Base-by-base conservation (phyloP, 2,329 filamentous ascomycete species). In the Metarhizium sp. region DNA sequence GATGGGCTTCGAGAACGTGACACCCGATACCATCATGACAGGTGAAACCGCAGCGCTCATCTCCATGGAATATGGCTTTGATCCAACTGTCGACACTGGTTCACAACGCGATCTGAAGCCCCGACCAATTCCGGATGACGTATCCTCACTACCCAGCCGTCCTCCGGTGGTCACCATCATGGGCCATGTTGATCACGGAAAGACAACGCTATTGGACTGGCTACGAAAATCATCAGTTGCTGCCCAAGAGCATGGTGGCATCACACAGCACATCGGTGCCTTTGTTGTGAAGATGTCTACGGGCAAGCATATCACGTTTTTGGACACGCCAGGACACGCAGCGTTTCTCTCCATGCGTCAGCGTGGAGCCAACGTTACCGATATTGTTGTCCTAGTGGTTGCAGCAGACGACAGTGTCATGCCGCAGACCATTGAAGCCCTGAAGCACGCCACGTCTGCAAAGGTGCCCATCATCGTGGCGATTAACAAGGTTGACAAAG, bases 181-280 rank as follows among this genome's bases (percentile, higher is more conserved):
- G 95, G 94, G 94, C 2, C 94, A 99, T 61, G 94, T 99, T 63
- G 95, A 99, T 68, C 94, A 99, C 69, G 94, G 94, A 54, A 99
- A 99, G 75, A 99, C 94, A 0, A 99, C 95, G 0, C 85, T 99
- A 46, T 78, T 99, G 10, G 94, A 99, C 68, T 97, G 86, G 73
- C 77, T 99, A 48, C 88, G 94, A 42, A 95, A 96, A 63, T 94
- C 92, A 1, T 96, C 91, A 6, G 84, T 99, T 47, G 95, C 87
- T 46, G 90, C 90, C 6, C 84, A 87, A 54, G 94, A 99, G 69
- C 92, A 96, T 67, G 94, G 94, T 59, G 94, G 94, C 40, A 99
- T 99, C 67, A 99, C 94, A 0, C 94, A 99, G 69, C 94, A 99
- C 66, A 99, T 99, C 61, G 95, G 94, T 70, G 94, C 94, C 16